Conservation (phyloP, 768 basidiomycete species). For the Termitomyces sp. region DNA sequence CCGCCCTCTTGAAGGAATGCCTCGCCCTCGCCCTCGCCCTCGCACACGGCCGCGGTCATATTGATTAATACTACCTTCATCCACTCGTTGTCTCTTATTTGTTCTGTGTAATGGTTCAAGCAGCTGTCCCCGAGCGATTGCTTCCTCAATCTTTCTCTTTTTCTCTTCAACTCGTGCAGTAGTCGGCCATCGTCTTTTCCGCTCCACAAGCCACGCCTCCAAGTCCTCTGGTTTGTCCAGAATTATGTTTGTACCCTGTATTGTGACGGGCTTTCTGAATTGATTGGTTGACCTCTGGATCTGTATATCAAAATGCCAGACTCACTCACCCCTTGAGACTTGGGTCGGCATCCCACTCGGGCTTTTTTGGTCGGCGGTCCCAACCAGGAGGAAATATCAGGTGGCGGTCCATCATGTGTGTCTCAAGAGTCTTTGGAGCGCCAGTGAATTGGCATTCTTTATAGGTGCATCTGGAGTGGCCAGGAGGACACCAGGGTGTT, state of each 20-base stretch:
- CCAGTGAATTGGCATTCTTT: constrained; percentile 66
- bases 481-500: constrained; percentile 59
- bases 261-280: constrained; percentile 62
- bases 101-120: constrained; percentile 31
- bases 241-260: constrained; percentile 74
- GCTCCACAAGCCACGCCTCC: constrained; percentile 83
- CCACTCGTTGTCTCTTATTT: constrained; percentile 38
- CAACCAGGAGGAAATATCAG: constrained; percentile 77
- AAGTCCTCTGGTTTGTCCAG: constrained; percentile 83
- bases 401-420: constrained; percentile 90
- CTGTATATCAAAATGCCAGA: constrained; percentile 1
- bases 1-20: not conserved
- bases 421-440: constrained; percentile 66
- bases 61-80: constrained; percentile 15
- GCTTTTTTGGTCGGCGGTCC: constrained; percentile 48
- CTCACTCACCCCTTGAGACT: constrained; percentile 66
- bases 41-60: constrained; percentile 20
- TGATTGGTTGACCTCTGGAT: not conserved
- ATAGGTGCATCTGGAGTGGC: constrained; percentile 56
- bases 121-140: constrained; percentile 76
- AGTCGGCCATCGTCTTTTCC: constrained; percentile 84
- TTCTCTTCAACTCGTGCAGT: constrained; percentile 70
- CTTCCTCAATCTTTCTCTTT: constrained; percentile 74
- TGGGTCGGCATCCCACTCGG: constrained; percentile 81
- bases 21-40: constrained; percentile 22